A percentile compares a stretch with the other conserved stretches of the same genome.
Evolutionary conservation across 2,329 filamentous ascomycete species (phyloP).

Genomic region (Blastomyces parvus): DNA sequence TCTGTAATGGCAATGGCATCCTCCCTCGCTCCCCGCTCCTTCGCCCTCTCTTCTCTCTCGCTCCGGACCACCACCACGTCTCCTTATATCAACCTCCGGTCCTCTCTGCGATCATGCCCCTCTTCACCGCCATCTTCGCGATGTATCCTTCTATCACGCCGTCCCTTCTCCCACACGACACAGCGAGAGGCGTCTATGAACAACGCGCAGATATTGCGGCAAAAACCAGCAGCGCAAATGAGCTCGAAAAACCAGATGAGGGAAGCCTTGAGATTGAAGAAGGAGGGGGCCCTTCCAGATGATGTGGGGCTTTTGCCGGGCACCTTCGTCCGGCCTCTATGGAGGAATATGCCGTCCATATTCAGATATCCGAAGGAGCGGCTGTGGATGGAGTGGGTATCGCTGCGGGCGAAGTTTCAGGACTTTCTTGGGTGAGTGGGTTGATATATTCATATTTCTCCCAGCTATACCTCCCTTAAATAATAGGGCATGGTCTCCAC

Average conservation of each 20-base stretch:
- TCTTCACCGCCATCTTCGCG: constrained; percentile 13
- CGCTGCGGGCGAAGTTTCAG: constrained; percentile 27
- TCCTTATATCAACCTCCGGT: constrained; percentile 13
- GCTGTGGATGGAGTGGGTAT: constrained; percentile 33
- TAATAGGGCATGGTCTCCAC: too few species aligned
- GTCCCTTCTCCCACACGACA: constrained; percentile 28
- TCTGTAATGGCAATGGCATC: constrained; percentile 17
- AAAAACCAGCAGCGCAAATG: constrained; percentile 28
- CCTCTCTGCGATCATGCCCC: constrained; percentile 2
- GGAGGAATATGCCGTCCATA: constrained; percentile 33
- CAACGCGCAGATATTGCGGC: constrained; percentile 18
- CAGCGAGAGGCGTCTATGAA: constrained; percentile 5
- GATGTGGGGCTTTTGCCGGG: constrained; percentile 40
- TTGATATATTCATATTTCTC: constrained; percentile 6
- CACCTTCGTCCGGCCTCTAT: constrained; percentile 32
- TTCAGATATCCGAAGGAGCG: constrained; percentile 30
- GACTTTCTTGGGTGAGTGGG: constrained; percentile 28
- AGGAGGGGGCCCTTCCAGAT: constrained; percentile 29
- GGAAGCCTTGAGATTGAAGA: constrained; percentile 20
- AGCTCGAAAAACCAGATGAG: constrained; percentile 31
- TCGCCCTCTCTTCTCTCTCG: constrained; percentile 14
- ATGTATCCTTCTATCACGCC: constrained; percentile 20
- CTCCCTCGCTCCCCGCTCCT: constrained; percentile 15
- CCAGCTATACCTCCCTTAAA: neutral
- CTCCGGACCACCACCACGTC: constrained; percentile 12